These are phyloP conservation scores for Periglandula ipomoeae DNA, from an alignment of 2,329 filamentous ascomycete genomes.

Conservation along the genomic window DNA sequence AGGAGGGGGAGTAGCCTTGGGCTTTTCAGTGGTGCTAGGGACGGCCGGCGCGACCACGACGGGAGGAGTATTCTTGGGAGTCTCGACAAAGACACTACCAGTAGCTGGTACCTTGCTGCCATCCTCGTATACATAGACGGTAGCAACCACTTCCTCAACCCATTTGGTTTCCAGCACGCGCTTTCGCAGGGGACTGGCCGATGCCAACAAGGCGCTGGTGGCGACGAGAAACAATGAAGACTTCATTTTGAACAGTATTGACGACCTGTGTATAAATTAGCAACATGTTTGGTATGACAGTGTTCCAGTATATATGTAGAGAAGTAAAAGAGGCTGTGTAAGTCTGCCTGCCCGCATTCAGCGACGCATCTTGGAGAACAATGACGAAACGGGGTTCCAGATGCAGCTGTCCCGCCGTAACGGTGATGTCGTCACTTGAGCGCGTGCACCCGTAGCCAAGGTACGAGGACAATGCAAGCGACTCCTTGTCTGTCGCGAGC, in stretches of 20 bases:
- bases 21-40: not conserved
- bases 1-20: not conserved
- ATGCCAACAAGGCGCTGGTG: constrained; percentile 35
- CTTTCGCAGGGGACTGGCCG: constrained; percentile 34
- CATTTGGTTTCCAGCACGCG: constrained; percentile 30
- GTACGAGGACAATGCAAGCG: not conserved
- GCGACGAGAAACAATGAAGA: constrained; percentile 35
- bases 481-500: not conserved
- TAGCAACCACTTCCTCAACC: constrained; percentile 31
- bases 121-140: constrained; percentile 41
- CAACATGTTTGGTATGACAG: not conserved
- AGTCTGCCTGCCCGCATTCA: not conserved
- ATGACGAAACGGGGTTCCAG: not conserved
- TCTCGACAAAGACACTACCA: constrained; percentile 3
- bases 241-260: constrained; percentile 31
- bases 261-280: constrained; percentile 1
- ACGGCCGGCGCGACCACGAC: not conserved
- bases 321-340: not conserved
- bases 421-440: not conserved
- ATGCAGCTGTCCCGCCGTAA: not conserved
- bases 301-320: not conserved
- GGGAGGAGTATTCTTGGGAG: constrained; percentile 7
- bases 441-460: too few relatives aligned
- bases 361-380: not conserved
- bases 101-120: too few relatives aligned